Evolutionary conservation across 2,329 filamentous ascomycete genomes (phyloP), one percentile per base, ranked within the genome.

Genomic region (Penicillium sp.): DNA sequence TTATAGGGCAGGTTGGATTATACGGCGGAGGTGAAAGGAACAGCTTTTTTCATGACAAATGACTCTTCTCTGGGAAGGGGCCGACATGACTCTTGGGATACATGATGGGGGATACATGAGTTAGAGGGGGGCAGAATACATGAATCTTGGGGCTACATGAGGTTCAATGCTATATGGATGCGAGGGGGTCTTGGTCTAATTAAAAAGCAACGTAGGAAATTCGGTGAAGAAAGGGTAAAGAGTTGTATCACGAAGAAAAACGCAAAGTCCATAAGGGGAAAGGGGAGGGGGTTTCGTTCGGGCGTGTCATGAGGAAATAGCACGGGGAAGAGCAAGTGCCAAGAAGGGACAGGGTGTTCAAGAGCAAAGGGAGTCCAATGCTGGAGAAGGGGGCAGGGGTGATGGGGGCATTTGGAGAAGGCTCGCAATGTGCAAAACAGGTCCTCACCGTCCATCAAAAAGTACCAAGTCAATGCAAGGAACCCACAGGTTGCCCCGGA

Each of bases 101-200:
- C 69, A 72, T 71, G 70, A 20, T 33, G 61, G 47, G 50, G 50
- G 49, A 49, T 55, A 59, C 53, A 59, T 50, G 54, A 44, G 65
- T 62, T 42, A 32, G 32, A 46, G 33, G 42, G 44, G 56, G 15
- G 23, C 13, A 59, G 62, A 56, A 61, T 73, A 73, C 70, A 73
- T 72, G 68, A 72, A 55, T 59, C 70, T 56, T 46, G 59, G 59
- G 59, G 59, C 58, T 61, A 61, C 59, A 61, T 61, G 59, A 59
- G 32, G 50, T 53, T 52, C 45, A 63, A 66, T 61, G 66, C 61
- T 67, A 64, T 62, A 61, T 38, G 38, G 50, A 56, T 49, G 55
- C 53, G 46, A 54, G 46, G 55, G 15, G 59, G 57, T 57, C 66
- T 65, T 62, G 41, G 66, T 70, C 66, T 70, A 70, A 69, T 67